Conservation (phyloP, 805 yeast genomes). For the Saturnispora gosingensis region DNA sequence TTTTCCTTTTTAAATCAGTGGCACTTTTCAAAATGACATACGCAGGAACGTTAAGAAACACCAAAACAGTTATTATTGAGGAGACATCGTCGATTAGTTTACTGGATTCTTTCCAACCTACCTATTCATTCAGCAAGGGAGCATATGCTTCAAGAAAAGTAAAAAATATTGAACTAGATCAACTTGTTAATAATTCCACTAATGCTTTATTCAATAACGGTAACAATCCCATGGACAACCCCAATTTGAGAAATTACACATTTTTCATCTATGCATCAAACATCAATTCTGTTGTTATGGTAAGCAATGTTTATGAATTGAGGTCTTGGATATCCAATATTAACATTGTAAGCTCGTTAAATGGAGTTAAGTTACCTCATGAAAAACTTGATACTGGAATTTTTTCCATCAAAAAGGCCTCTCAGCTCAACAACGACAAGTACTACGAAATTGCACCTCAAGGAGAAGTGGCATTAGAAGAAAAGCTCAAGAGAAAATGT, state of each 20-base stretch:
- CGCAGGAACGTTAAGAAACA: constrained; percentile 9
- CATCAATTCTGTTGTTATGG: constrained; percentile 33
- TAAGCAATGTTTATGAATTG: constrained; percentile 36
- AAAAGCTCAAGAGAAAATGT: constrained; percentile 28
- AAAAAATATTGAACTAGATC: constrained; percentile 20
- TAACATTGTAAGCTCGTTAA: constrained; percentile 40
- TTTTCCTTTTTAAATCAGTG: constrained; percentile 35
- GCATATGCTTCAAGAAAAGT: constrained; percentile 24
- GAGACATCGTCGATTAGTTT: constrained; percentile 17
- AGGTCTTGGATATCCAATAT: constrained; percentile 52
- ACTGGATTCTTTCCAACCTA: constrained; percentile 21
- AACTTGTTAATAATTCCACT: constrained; percentile 11
- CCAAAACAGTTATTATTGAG: constrained; percentile 23
- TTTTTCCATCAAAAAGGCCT: constrained; percentile 21
- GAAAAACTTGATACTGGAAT: constrained; percentile 19
- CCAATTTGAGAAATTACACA: constrained; percentile 16
- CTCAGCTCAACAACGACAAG: neutral
- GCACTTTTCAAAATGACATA: constrained; percentile 28
- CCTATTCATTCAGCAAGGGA: constrained; percentile 18
- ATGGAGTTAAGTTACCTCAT: constrained; percentile 22
- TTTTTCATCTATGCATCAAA: constrained; percentile 35
- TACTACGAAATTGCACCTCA: constrained; percentile 16
- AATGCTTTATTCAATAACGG: neutral
- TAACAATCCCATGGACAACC: neutral
- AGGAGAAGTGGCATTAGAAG: constrained; percentile 21